Evolutionary conservation across 805 yeast species (phyloP).

Genomic region (Komagataella ulmi): DNA sequence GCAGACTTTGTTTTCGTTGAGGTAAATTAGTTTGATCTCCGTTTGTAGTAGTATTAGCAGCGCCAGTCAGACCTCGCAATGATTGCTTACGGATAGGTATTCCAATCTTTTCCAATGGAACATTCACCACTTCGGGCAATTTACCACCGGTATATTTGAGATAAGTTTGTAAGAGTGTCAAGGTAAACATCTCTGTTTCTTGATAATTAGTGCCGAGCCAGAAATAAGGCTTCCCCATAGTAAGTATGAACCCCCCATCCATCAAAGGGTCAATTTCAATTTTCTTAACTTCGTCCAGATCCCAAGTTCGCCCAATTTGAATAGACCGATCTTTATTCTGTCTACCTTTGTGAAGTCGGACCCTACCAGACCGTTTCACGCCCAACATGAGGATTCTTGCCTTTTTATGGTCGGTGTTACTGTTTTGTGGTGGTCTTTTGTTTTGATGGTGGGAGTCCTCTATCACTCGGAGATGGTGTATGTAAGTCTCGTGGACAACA

Average conservation of each 20-base stretch:
- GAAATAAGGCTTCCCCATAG: conserved; percentile 66
- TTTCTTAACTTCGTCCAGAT: conserved; percentile 49
- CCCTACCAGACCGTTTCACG: conserved; percentile 50
- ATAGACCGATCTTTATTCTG: conserved; percentile 59
- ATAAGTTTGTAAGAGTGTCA: conserved; percentile 36
- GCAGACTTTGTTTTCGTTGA: background rate
- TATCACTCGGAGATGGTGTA: conserved; percentile 62
- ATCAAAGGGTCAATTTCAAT: conserved; percentile 41
- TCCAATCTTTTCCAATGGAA: conserved; percentile 18
- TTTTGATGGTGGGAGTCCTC: conserved; percentile 67
- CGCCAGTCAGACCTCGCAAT: background rate
- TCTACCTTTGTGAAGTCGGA: conserved; percentile 75
- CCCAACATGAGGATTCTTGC: conserved; percentile 49
- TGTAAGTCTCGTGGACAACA: conserved; percentile 39
- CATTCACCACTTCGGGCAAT: conserved; percentile 37
- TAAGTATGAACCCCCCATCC: conserved; percentile 42
- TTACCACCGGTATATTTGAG: conserved; percentile 42
- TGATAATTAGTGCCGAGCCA: conserved; percentile 59
- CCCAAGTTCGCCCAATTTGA: conserved; percentile 93
- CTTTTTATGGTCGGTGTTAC: conserved; percentile 37
- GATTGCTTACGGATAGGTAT: background rate
- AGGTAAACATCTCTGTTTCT: conserved; percentile 47
- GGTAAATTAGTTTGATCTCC: background rate
- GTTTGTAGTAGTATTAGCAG: background rate
- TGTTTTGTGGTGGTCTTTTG: conserved; percentile 47